Conservation (phyloP, 345 rosid species). For the Pistacia vera region DNA sequence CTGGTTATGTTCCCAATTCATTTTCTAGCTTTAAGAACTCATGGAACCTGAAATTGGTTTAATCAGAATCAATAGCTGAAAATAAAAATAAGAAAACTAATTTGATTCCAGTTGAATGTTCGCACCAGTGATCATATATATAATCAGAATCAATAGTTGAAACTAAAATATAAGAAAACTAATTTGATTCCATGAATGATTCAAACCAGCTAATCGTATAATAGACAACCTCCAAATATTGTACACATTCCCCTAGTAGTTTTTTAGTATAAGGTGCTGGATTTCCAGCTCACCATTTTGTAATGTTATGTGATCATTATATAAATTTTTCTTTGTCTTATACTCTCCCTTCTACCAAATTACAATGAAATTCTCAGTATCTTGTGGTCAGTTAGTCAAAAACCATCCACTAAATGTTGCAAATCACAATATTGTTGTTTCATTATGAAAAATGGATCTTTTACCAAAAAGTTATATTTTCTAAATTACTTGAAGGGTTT, state of each 20-base stretch:
- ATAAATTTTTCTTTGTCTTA: too few relatives aligned
- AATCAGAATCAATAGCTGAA: conserved; percentile 12
- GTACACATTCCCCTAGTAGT: not conserved
- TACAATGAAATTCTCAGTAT: not conserved
- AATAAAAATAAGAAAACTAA: not conserved
- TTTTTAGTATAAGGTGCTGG: not conserved
- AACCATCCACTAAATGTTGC: not conserved
- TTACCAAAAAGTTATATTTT: not conserved
- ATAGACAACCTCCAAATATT: not conserved
- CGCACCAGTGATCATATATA: not conserved
- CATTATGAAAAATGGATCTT: not conserved
- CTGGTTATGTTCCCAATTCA: conserved; percentile 95
- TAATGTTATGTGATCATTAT: too few relatives aligned
- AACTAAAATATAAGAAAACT: too few relatives aligned
- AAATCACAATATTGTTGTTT: not conserved
- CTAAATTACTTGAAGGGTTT: not conserved
- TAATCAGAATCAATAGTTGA: too few relatives aligned
- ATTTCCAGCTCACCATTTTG: not conserved
- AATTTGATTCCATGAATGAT: too few relatives aligned
- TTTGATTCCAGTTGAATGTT: not conserved
- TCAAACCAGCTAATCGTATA: too few relatives aligned
- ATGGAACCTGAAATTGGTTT: conserved; percentile 69
- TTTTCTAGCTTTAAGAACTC: conserved; percentile 92
- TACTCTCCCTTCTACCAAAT: not conserved
- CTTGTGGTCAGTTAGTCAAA: not conserved